phyloP scores from a whole-genome alignment of 2,329 filamentous ascomycete genomes.

The Fusarium beomiforme region DNA sequence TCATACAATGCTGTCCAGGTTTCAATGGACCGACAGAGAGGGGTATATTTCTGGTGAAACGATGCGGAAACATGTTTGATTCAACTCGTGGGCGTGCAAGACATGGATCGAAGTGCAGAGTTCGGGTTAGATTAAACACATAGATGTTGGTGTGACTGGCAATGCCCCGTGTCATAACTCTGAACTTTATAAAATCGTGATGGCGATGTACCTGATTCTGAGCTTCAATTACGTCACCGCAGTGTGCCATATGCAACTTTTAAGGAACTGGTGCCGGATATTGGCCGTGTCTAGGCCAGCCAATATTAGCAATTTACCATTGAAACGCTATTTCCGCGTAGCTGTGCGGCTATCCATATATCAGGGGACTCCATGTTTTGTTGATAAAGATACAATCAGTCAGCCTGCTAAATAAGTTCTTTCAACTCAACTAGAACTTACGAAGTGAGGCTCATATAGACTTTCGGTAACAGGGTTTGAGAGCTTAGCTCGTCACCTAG shows the following conservation, averaged over 20 bases:
- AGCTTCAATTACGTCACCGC: background rate
- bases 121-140: background rate
- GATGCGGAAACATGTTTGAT: background rate
- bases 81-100: background rate
- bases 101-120: background rate
- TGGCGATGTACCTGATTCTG: background rate
- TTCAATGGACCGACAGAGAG: background rate
- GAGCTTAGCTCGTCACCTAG: background rate
- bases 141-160: background rate
- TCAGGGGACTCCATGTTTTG: background rate
- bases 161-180: background rate
- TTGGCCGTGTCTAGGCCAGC: constrained; percentile 46
- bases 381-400: background rate
- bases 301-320: background rate
- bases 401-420: no score
- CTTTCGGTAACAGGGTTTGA: background rate
- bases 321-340: background rate
- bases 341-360: background rate
- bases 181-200: background rate
- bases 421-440: background rate
- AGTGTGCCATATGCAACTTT: constrained; percentile 43
- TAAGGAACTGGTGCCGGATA: constrained; percentile 50
- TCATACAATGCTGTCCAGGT: constrained; percentile 10
- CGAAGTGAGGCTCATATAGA: background rate
- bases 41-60: constrained; percentile 33